phyloP scores from a whole-genome alignment of 129 eudicot genomes.

The Calendula officinalis region DNA sequence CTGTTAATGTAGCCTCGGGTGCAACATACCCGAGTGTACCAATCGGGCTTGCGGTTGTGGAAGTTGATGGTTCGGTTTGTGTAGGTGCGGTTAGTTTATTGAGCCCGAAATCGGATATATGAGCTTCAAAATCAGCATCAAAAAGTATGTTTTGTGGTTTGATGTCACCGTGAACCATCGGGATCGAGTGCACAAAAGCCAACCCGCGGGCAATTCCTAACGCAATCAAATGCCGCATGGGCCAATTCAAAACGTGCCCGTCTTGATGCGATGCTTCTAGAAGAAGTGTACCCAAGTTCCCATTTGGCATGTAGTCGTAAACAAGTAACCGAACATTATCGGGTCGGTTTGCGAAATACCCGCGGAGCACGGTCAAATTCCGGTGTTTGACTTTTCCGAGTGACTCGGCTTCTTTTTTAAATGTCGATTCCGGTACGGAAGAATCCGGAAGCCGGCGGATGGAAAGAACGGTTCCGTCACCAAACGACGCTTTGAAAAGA shows the following conservation, averaged over 20 bases:
- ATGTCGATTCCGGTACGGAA: conserved; percentile 47
- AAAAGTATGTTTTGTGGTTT: conserved; percentile 81
- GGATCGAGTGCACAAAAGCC: conserved; percentile 62
- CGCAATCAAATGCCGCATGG: conserved; percentile 86
- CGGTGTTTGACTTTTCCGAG: conserved; percentile 82
- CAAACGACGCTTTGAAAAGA: conserved; percentile 70
- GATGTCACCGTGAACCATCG: conserved; percentile 70
- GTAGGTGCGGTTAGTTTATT: conserved; percentile 44
- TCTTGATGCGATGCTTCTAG: conserved; percentile 93
- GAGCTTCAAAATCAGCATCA: conserved; percentile 94
- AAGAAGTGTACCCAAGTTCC: conserved; percentile 69
- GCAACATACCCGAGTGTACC: conserved; percentile 80
- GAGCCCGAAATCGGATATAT: conserved; percentile 70
- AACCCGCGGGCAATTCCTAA: conserved; percentile 81
- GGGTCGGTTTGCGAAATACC: conserved; percentile 72
- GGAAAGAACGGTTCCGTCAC: conserved; percentile 81
- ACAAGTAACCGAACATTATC: conserved; percentile 60
- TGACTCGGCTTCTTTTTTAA: conserved; percentile 65
- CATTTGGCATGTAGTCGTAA: conserved; percentile 93
- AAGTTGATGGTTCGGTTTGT: conserved; percentile 57
- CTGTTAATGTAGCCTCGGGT: conserved; percentile 58
- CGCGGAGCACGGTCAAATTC: conserved; percentile 80
- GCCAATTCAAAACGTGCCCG: conserved; percentile 90
- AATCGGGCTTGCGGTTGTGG: conserved; percentile 51
- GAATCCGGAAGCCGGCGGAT: conserved; percentile 68